Evolutionary conservation across 1,284 basidiomycete species (phyloP), one percentile per base, ranked within the genome.

Genomic region (Prillingera fragicola): DNA sequence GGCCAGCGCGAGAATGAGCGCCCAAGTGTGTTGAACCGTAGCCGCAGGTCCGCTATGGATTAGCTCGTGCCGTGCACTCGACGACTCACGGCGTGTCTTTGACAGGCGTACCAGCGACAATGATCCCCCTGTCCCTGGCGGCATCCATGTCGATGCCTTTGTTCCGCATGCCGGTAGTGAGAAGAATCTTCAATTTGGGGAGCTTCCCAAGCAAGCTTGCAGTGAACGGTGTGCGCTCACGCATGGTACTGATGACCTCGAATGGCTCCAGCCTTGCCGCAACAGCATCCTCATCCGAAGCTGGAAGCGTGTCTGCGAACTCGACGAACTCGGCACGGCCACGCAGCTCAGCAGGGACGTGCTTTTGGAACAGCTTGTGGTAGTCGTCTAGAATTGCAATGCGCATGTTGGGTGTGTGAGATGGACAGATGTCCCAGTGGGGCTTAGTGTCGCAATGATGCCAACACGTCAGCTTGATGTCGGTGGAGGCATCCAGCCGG

Each of bases 351-450:
- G 21, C 25, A 2, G 34, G 5, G 38, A 65, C 70, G 38, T 65
- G 70, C 3, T 64, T 73, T 18, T 78, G 65, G 6, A 78, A 75
- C 15, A 78, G 75, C 27, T 70, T 61, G 55, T 81, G 78, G 60
- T 82, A 83, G 62, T 83, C 81, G 59, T 84, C 81, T 10, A 83
- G 74, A 43, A 84, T 76, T 2, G 78, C 78, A 33, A 80, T 46
- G 41, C 32, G 42, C 35, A 27, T 38, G 14, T 8, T 21, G 19
- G 9, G 19, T 14, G 14, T 29, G 9, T 3, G 5, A 12, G 13
- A 35, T 23, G n/a, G 8, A 4, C 19, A n/a, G n/a, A n/a, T n/a
- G n/a, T n/a, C n/a, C n/a, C n/a, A n/a, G n/a, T n/a, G n/a, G n/a
- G n/a, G n/a, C n/a, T n/a, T n/a, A n/a, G n/a, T n/a, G n/a, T n/a